phyloP scores from a whole-genome alignment of 2,329 filamentous ascomycete species.

The Alternaria rosae region DNA sequence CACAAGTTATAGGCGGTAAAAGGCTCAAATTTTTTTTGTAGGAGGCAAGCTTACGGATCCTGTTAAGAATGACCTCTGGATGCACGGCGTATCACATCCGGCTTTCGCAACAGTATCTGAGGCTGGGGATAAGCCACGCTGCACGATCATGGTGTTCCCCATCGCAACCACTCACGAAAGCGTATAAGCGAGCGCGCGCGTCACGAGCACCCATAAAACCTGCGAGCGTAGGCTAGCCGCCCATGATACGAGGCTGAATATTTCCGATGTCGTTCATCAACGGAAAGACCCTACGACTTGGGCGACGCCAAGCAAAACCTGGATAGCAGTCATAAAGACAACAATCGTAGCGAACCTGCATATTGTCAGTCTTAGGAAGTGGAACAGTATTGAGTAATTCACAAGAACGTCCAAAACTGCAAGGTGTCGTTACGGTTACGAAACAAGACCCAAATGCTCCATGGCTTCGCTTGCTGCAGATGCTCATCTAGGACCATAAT shows the following conservation, averaged over 20 bases:
- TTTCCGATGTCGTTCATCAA: neutral
- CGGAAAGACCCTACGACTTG: conserved; percentile 31
- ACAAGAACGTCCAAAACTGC: conserved; percentile 37
- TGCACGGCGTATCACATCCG: neutral
- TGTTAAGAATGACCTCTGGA: neutral
- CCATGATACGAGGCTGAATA: neutral
- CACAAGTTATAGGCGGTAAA: neutral
- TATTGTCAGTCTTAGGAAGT: neutral
- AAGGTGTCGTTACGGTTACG: conserved; percentile 30
- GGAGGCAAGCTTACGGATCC: too few relatives aligned
- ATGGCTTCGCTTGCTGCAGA: conserved; percentile 26
- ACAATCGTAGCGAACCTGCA: conserved; percentile 30
- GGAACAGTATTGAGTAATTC: neutral
- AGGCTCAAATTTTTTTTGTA: too few relatives aligned
- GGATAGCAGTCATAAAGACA: conserved; percentile 24
- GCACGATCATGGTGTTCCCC: neutral
- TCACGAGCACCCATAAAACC: neutral
- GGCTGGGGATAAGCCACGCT: neutral
- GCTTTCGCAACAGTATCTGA: neutral
- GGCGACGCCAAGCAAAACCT: conserved; percentile 25
- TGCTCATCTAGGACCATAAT: conserved; percentile 30
- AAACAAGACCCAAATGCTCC: conserved; percentile 35
- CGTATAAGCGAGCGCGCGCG: neutral
- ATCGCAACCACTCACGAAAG: neutral
- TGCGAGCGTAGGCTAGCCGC: neutral